Evolutionary conservation across 257 asterid genomes (phyloP).

Genomic region (Nicotiana tabacum): DNA sequence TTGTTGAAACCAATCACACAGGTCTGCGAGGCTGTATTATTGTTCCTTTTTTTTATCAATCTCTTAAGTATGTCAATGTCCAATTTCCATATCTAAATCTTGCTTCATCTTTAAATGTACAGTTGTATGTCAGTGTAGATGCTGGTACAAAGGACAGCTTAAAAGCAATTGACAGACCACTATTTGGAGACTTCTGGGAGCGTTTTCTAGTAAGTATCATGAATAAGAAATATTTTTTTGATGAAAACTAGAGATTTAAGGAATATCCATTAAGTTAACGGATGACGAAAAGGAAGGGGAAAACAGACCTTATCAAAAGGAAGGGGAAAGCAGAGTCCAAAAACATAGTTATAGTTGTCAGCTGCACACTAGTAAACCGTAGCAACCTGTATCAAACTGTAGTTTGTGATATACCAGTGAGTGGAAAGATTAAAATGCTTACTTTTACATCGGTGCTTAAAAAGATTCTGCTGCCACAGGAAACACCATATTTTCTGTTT

Average conservation of each 20-base stretch:
- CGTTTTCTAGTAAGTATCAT: constrained; percentile 69
- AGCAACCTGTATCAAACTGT: not conserved
- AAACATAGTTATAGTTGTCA: not conserved
- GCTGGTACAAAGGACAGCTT: constrained; percentile 96
- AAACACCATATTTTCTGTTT: not conserved
- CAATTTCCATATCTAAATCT: not conserved
- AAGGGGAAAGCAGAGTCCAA: not conserved
- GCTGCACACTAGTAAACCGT: not conserved
- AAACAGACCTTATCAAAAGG: not conserved
- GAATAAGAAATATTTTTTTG: not conserved
- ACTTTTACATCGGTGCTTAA: not conserved
- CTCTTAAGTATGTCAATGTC: constrained; percentile 2
- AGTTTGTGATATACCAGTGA: not conserved
- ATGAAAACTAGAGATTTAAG: not conserved
- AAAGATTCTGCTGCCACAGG: not conserved
- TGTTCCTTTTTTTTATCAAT: constrained; percentile 8
- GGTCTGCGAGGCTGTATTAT: constrained; percentile 33
- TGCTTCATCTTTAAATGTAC: constrained; percentile 27
- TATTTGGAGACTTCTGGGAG: constrained; percentile 98
- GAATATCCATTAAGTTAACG: not conserved
- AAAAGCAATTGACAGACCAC: constrained; percentile 97
- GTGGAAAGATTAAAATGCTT: not conserved
- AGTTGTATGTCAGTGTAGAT: constrained; percentile 98
- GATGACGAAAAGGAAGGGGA: not conserved
- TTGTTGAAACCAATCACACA: constrained; percentile 74